Conservation (phyloP, 306 rosid genomes). For the Lathyrus oleraceus region DNA sequence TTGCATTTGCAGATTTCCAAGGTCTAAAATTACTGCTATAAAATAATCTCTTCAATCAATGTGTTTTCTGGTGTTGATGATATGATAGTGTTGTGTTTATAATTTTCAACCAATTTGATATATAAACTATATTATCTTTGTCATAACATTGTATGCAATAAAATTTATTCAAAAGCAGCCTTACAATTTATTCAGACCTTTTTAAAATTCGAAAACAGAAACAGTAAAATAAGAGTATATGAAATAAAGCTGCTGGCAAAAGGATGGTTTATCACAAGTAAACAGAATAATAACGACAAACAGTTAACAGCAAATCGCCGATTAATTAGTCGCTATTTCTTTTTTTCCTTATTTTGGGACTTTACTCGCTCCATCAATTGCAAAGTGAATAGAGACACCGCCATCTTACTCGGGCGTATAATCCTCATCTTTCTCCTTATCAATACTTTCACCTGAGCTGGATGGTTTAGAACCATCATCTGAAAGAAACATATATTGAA, state of each 20-base stretch:
- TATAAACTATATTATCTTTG: background rate
- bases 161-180: no score
- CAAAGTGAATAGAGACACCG: background rate
- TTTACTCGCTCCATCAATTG: background rate
- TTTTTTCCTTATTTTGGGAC: background rate
- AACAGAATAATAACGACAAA: background rate
- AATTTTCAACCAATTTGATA: background rate
- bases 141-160: background rate
- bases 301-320: background rate
- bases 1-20: background rate
- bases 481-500: slow-evolving; percentile 23
- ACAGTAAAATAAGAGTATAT: background rate
- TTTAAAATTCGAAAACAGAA: background rate
- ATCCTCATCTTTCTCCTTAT: background rate
- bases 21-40: background rate
- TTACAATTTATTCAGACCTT: no score
- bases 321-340: background rate
- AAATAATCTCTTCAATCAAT: slow-evolving; percentile 5
- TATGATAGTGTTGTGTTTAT: slow-evolving; percentile 9
- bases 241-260: background rate
- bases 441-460: background rate
- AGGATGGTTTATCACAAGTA: background rate
- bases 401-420: background rate
- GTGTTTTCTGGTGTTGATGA: slow-evolving; percentile 33
- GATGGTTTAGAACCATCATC: background rate